These are phyloP conservation scores for Blastobotrys apis DNA, from an alignment of 1,139 yeast species.

Conservation along the genomic window DNA sequence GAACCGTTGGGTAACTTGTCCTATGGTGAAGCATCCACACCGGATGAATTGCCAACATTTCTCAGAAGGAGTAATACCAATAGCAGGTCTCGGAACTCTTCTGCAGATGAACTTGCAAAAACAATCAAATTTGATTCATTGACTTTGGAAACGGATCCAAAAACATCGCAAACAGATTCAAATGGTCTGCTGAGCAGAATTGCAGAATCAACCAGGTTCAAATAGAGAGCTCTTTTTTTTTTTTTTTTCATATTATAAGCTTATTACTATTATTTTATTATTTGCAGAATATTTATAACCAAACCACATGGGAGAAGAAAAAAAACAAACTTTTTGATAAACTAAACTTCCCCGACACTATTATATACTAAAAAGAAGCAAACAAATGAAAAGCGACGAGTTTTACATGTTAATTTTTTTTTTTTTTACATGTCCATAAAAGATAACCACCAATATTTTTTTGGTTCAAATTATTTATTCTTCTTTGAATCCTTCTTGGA, in stretches of 20 bases:
- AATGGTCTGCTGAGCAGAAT: slow-evolving; percentile 5
- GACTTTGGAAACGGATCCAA: background rate
- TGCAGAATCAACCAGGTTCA: slow-evolving; percentile 11
- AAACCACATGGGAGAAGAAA: too few relatives aligned
- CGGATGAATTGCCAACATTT: slow-evolving; percentile 7
- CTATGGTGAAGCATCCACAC: background rate
- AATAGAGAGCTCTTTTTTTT: background rate
- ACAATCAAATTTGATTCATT: slow-evolving; percentile 5
- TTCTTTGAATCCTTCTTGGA: slow-evolving; percentile 13
- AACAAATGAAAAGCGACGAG: too few relatives aligned
- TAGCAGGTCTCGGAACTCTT: background rate
- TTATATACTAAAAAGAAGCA: too few relatives aligned
- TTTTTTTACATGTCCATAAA: background rate
- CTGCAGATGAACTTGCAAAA: slow-evolving; percentile 5
- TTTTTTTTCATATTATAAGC: background rate
- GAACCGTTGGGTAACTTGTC: slow-evolving; percentile 2
- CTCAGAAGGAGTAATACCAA: background rate
- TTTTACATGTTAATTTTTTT: too few relatives aligned
- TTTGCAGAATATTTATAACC: too few relatives aligned
- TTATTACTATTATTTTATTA: background rate
- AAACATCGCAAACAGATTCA: background rate
- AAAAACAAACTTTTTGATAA: too few relatives aligned
- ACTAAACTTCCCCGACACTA: too few relatives aligned
- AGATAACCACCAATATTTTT: background rate
- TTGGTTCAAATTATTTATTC: background rate